Evolutionary conservation across 2,329 filamentous ascomycete genomes (phyloP), one percentile per base, ranked within the genome.

Genomic region (Nemania diffusa): DNA sequence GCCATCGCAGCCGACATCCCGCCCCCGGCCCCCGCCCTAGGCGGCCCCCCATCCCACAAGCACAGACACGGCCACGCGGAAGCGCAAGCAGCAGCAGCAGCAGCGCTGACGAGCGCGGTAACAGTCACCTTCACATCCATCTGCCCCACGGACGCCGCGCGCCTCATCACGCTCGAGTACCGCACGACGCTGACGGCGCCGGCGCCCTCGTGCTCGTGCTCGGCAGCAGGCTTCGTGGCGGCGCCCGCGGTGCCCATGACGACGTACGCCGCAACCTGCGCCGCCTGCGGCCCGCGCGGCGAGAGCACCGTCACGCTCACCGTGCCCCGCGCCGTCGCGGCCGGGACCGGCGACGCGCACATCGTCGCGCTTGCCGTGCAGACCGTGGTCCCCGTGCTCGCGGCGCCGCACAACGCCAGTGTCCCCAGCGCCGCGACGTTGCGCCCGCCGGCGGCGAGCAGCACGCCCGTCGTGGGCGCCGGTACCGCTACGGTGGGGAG

Each of bases 81-180:
- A 46, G 73, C 64, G 5, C 15, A 15, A 9, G 22, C 9, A 1
- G 29, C 15, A 17, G 26, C 34, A 11, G 34, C 51, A 9, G n/a
- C 20, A 13, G 52, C 32, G 22, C 48, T 72, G 26, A 76, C 74
- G 11, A 75, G 68, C 15, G 71, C 73, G 3, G 27, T 76, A n/a
- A 77, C 77, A 0, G 67, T 79, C 2, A 78, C 77, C 0, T 81
- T 78, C 68, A 76, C 76, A 1, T 76, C 77, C 2, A 65, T 81
- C 13, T 79, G 77, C 52, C 70, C 78, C 5, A 79, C 79, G 5
- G 74, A 81, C 67, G 73, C 75, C 0, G 77, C 75, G 2, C 65
- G 67, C 22, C 74, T 82, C 22, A 69, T 77, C n/a, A 73, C 71
- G 20, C 70, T 76, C 2, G 73, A 79, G 64, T 79, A 78, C 57